These are phyloP conservation scores for Solanum gandarillasii DNA, from an alignment of 257 asterid genomes.

Conservation along the genomic window DNA sequence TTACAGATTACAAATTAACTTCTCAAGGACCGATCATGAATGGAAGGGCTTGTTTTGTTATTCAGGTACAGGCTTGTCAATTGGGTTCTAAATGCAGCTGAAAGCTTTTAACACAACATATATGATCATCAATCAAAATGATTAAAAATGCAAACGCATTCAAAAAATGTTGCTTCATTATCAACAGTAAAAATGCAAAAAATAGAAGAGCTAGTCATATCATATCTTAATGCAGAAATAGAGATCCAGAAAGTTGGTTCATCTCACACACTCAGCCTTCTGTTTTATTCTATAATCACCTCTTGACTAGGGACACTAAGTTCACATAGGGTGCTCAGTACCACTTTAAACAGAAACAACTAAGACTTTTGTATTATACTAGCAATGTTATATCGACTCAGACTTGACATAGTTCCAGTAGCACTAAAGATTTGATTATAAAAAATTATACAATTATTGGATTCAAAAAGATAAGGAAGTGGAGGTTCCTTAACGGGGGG, in stretches of 20 bases:
- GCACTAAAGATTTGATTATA: background rate
- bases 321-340: background rate
- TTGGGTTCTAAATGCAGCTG: background rate
- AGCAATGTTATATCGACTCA: background rate
- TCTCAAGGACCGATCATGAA: background rate
- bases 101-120: background rate
- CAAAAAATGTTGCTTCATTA: background rate
- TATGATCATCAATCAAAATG: background rate
- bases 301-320: background rate
- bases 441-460: background rate
- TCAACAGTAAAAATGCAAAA: background rate
- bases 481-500: background rate
- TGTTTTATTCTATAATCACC: background rate
- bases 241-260: background rate
- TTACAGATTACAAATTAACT: background rate
- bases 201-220: background rate
- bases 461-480: background rate
- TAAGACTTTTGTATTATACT: background rate
- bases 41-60: background rate
- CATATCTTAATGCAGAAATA: background rate
- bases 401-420: background rate
- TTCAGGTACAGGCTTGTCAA: background rate
- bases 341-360: background rate
- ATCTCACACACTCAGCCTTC: background rate
- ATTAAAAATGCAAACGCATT: background rate